A percentile compares a stretch with the other conserved stretches of the same genome.
Evolutionary conservation across 768 basidiomycete genomes (phyloP).

Genomic region (Botryobasidium botryosum): DNA sequence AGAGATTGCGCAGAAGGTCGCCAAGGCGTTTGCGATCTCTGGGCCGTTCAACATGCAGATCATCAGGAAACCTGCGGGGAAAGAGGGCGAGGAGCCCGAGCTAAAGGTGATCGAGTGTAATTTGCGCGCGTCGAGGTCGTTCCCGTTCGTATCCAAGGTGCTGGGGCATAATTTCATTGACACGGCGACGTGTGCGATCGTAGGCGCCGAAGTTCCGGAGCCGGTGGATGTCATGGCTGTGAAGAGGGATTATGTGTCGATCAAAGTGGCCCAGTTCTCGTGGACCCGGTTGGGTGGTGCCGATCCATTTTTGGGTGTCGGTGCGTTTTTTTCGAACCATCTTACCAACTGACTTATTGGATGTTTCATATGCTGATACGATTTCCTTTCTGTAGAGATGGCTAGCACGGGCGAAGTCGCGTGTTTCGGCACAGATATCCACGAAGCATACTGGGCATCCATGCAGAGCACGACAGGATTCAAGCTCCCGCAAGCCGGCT

Average conservation of each 20-base stretch:
- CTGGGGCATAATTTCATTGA: slow-evolving; percentile 96
- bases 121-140: slow-evolving; percentile 89
- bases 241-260: slow-evolving; percentile 76
- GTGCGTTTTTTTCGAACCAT: slow-evolving; percentile 32
- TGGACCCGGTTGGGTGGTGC: slow-evolving; percentile 95
- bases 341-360: not conserved
- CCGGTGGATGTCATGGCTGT: slow-evolving; percentile 85
- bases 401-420: slow-evolving; percentile 97
- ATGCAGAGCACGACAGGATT: slow-evolving; percentile 93
- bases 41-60: slow-evolving; percentile 99
- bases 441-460: slow-evolving; percentile 93
- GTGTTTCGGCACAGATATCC: slow-evolving; percentile 79
- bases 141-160: slow-evolving; percentile 99
- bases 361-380: not conserved
- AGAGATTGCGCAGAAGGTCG: slow-evolving; percentile 88
- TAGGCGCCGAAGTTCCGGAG: slow-evolving; percentile 70
- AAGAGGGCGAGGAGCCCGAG: slow-evolving; percentile 36
- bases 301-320: slow-evolving; percentile 91
- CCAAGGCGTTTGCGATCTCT: slow-evolving; percentile 85
- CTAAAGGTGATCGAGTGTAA: slow-evolving; percentile 99
- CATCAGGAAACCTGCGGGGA: slow-evolving; percentile 55
- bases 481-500: slow-evolving; percentile 68
- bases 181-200: slow-evolving; percentile 75
- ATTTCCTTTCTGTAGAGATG: slow-evolving; percentile 49
- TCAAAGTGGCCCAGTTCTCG: slow-evolving; percentile 97